phyloP scores from a whole-genome alignment of 2,329 filamentous ascomycete species.

The Neurospora sp. region DNA sequence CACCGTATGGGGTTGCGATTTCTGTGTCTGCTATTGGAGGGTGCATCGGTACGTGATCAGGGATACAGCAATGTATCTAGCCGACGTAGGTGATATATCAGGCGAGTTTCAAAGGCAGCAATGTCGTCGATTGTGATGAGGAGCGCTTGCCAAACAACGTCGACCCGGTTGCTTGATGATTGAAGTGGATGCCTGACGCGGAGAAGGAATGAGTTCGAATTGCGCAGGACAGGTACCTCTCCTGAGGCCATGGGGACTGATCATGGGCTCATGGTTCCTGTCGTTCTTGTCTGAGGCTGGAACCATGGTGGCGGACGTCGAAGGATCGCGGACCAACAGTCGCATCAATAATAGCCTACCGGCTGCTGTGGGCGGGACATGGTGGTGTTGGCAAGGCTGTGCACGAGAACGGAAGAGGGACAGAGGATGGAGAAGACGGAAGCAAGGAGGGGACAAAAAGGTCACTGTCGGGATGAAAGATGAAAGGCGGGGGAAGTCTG shows the following conservation, averaged over 20 bases:
- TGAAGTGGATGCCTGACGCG: not conserved
- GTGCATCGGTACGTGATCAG: not conserved
- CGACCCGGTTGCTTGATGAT: not conserved
- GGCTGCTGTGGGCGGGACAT: not conserved
- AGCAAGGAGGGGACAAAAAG: not conserved
- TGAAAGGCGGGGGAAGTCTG: not conserved
- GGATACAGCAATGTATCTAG: not conserved
- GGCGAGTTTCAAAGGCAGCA: not conserved
- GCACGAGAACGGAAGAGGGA: not conserved
- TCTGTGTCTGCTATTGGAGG: not conserved
- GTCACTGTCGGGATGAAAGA: not conserved
- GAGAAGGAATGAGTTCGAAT: not conserved
- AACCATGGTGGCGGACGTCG: not conserved
- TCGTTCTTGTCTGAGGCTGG: not conserved
- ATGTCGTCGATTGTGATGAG: not conserved
- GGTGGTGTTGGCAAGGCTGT: not conserved
- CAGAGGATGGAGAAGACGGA: not conserved
- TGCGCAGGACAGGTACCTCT: not conserved
- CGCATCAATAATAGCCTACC: not conserved
- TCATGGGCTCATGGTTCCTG: not conserved
- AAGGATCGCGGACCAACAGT: not conserved
- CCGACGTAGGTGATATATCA: not conserved
- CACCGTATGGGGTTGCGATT: not conserved
- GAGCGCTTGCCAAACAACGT: not conserved
- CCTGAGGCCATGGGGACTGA: not conserved